Conservation (phyloP, 768 basidiomycete species). For the Boletus rubescentipes region DNA sequence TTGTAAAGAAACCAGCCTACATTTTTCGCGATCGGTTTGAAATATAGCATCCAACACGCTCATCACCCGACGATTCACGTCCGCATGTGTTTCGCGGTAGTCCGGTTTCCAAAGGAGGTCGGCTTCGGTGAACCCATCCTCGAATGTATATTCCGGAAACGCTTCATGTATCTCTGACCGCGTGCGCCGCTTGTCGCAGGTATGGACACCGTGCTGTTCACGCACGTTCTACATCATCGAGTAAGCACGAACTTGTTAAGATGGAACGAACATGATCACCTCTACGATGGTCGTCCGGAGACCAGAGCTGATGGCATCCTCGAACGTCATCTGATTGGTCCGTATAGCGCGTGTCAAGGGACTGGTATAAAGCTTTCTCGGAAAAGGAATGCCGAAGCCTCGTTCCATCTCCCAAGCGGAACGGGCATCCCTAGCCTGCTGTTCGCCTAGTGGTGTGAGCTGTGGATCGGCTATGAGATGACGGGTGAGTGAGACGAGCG, state of each 20-base stretch:
- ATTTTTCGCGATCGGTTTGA: background rate
- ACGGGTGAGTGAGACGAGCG: background rate
- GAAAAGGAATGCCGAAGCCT: background rate
- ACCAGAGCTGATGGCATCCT: slow-evolving; percentile 29
- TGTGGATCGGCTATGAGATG: slow-evolving; percentile 35
- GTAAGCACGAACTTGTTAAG: background rate
- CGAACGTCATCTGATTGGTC: slow-evolving; percentile 54
- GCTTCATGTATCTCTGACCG: slow-evolving; percentile 36
- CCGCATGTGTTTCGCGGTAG: slow-evolving; percentile 6
- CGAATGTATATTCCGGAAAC: slow-evolving; percentile 52
- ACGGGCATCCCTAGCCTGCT: slow-evolving; percentile 43
- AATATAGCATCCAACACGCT: background rate
- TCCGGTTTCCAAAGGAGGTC: slow-evolving; percentile 52
- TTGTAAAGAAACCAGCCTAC: background rate
- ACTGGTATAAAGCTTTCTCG: slow-evolving; percentile 22
- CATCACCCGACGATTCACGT: background rate
- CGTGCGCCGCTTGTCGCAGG: slow-evolving; percentile 64
- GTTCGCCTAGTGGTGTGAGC: slow-evolving; percentile 53
- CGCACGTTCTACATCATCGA: slow-evolving; percentile 51
- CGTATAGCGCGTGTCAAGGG: slow-evolving; percentile 58
- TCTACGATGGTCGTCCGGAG: slow-evolving; percentile 47
- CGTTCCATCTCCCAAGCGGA: slow-evolving; percentile 2
- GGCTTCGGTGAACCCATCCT: slow-evolving; percentile 55
- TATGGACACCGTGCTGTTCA: slow-evolving; percentile 62
- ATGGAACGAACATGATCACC: slow-evolving; percentile 31